Base-by-base conservation (phyloP, 192 early-diverging fungal genomes). In the Backusella luteola region DNA sequence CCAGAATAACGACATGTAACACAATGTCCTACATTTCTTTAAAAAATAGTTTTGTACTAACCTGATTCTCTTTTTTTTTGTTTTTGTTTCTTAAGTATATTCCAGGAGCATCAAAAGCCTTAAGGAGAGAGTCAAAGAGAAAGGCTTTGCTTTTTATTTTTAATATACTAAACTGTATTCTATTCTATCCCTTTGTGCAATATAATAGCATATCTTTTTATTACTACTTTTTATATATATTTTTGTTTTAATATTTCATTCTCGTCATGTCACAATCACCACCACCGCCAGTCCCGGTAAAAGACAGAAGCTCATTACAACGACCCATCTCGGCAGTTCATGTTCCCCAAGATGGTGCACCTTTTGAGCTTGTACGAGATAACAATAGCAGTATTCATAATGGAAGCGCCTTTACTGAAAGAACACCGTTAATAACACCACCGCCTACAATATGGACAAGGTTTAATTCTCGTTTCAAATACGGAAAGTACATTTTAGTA, bases 371-470 rank as follows among this genome's bases (percentile, higher is more conserved):
- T 5, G 42, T 71, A 12, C 41, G 19, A 26, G 70, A 71, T 3
- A 71, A 15, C 19, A 70, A 35, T 7, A 71, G 70, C 23, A 56
- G 36, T 15, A 9, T 34, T 8, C 34, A 69, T 41, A 36, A 41
- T 41, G 23, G 34, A 26, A 66, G 36, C 4, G 41, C 34, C 9
- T 66, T 66, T 36, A 66, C 52, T 41, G 73, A 74, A 66, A 39
- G 56, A 41, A 44, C 56, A 39, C 73, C 73, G n/a, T 39, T 41
- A n/a, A 41, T 56, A n/a, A 74, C 35, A 32, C 73, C 73, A 9
- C 73, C 73, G 26, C 53, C 49, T 9, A 78, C 77, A 32, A 69
- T 78, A 21, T 78, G 77, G 77, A 78, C 77, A 4, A 59, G 41
- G 19, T 73, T 78, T 41, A 69, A 32, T 32, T 66, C 56, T 38